Base-by-base conservation (phyloP, 169 alveolate genomes). In the Babesia ovis region DNA sequence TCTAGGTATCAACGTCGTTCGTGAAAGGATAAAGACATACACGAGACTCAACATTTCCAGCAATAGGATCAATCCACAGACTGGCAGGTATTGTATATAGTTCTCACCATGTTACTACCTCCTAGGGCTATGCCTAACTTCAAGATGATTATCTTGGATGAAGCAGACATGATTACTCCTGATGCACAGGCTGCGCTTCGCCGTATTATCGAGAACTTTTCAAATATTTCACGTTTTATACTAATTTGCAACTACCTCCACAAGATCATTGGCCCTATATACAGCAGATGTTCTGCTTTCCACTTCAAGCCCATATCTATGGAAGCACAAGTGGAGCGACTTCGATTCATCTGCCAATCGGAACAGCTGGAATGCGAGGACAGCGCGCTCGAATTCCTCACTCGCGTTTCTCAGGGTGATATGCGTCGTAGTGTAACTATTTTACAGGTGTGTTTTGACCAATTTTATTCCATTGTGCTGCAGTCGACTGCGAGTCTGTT, bases 121-220 rank as follows among this genome's bases (percentile, higher is more conserved):
- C 66, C 37, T 67, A 92, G 93, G 45, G 86, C 80, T 25, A 85
- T 94, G 85, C 97, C 96, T 6, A 91, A 95, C 45, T 95, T 96
- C 92, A 97, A 98, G 85, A 90, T 98, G 29, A 94, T 97, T 18
- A 96, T 98, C 37, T 90, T 98, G 48, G 99, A 98, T 85, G 99
- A 98, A 86, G 99, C 99, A 20, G 99, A 98, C 86, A 96, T 97
- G 94, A 94, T 98, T 96, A 98, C 99, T 22, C 89, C 90, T 16
- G 99, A 98, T 62, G 99, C 99, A 14, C 98, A 98, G 83, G 93
- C 99, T 11, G 99, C 99, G 22, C 92, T 98, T 31, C 89, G 99
- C 68, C 91, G 99, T 56, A 95, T 97, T 55, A 97, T 98, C 57
- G 99, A 98, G 91, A 95, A 95, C 35, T 95, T 92, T 59, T 91